These are phyloP conservation scores for Chlamydomonas sp. DNA, from an alignment of 139 green algal species.

Conservation along the genomic window DNA sequence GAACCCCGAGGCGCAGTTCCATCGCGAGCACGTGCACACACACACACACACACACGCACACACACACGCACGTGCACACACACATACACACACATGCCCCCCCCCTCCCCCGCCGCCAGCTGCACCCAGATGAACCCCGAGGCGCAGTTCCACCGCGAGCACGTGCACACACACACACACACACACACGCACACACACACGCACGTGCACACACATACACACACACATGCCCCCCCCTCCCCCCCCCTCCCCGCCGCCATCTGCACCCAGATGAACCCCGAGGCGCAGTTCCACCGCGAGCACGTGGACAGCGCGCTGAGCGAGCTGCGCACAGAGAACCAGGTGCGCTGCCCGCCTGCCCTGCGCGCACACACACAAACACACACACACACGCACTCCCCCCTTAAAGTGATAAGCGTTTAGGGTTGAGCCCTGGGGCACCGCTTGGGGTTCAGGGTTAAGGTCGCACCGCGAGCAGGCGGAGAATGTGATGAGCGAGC, in stretches of 20 bases:
- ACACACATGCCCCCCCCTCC: too few species aligned
- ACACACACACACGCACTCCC: too few species aligned
- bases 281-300: constrained; percentile 12
- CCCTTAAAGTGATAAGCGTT: neutral
- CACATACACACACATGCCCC: too few species aligned
- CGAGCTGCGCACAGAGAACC: constrained; percentile 36
- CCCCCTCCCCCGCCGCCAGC: too few species aligned
- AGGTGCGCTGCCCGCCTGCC: too few species aligned
- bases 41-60: too few species aligned
- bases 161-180: constrained; percentile 12
- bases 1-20: constrained; percentile 5
- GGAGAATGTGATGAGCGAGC: neutral
- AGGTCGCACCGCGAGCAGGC: neutral
- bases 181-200: too few species aligned
- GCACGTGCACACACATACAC: too few species aligned
- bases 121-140: neutral
- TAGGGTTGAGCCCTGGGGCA: neutral
- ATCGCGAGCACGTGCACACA: constrained; percentile 11
- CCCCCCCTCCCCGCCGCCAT: too few species aligned
- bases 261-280: constrained; percentile 18
- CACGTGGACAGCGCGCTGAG: constrained; percentile 14
- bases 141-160: constrained; percentile 7
- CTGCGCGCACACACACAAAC: too few species aligned
- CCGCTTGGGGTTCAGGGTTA: neutral
- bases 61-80: too few species aligned